Evolutionary conservation across 192 early-diverging fungal genomes (phyloP), one percentile per base, ranked within the genome.

Genomic region (Glomus cerebriforme): DNA sequence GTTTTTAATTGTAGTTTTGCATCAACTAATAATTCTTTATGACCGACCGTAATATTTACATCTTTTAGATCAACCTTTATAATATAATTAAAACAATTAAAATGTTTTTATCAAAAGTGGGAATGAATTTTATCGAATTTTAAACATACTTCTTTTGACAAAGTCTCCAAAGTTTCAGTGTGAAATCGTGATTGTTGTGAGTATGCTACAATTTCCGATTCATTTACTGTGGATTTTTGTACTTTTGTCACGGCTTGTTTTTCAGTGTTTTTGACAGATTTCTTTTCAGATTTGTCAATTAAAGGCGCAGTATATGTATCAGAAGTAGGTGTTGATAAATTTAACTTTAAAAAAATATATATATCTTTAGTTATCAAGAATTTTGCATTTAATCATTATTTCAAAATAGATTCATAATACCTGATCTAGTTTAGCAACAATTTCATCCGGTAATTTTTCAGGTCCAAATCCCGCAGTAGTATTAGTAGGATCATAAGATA

Each of bases 101-200:
- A 34, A 70, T 35, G 5, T n/a, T 69, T 32, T 37, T 17, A 22
- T 35, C 12, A 13, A 24, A 69, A 6, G 66, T 0, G 35, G n/a
- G 34, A 37, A 37, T 69, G 3, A 47, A 39, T 29, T 22, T 4
- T 29, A 37, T 69, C 19, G 32, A 32, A 69, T 27, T 7, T 29
- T 6, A 64, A 69, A 73, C 27, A 29, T 43, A 73, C 71, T 58
- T 97, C 94, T 83, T 92, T 95, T 39, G 91, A 91, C 6, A 92
- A 79, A 3, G 94, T 93, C 26, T 91, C 90, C 1, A 95, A 66
- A 0, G 96, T 96, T 79, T 95, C 94, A 10, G 81, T 84, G 80
- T 97, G 92, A 85, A 96, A 97, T 31, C 96, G 91, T 64, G 93
- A 94, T 78, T 93, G 91, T 79, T 95, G 93, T 2, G 93, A 92